Evolutionary conservation across 805 yeast genomes (phyloP), one percentile per base, ranked within the genome.

Genomic region (Ogataea paraovalis): DNA sequence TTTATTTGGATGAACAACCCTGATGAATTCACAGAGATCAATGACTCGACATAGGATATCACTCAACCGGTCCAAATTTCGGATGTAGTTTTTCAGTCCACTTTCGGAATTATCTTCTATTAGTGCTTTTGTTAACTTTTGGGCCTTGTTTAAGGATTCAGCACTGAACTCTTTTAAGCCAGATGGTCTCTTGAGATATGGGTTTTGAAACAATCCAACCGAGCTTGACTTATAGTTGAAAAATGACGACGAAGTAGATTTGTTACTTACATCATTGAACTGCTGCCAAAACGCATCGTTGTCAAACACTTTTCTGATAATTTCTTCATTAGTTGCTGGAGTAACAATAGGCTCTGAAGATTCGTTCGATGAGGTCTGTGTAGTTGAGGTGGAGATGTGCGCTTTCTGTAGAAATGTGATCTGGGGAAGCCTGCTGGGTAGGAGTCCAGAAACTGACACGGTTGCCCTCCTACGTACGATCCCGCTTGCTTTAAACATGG

Each of bases 11-110:
- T 92, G 98, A 1, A 85, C 82, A 21, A 89, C 90, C 41, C 98
- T 72, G 25, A 94, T 80, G 68, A 92, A 92, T 57, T 91, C 98
- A 33, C 96, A 92, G 43, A 92, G 76, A 66, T 94, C 99, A 37
- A 94, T 91, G 5, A 89, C 97, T 47, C 96, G 79, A 62, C 99
- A 94, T 27, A 94, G 67, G 25, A 85, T 78, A 61, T 94, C 98
- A 59, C 96, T 86, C 36, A 94, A 68, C 54, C 89, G 80, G 62
- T 94, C 99, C 53, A 94, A 70, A 44, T 82, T 80, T 39, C 79
- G 61, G 45, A 92, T 77, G 45, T 80, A 87, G 4, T 71, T 64
- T 16, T 57, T 54, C 19, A 75, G 58, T 1, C 78, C 87, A 9
- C 70, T 69, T 0, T 57, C 61, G 2, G 75, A 56, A 20, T 71